Evolutionary conservation across 106 monocot genomes (phyloP).

Genomic region (Acanthochlamys bracteata): DNA sequence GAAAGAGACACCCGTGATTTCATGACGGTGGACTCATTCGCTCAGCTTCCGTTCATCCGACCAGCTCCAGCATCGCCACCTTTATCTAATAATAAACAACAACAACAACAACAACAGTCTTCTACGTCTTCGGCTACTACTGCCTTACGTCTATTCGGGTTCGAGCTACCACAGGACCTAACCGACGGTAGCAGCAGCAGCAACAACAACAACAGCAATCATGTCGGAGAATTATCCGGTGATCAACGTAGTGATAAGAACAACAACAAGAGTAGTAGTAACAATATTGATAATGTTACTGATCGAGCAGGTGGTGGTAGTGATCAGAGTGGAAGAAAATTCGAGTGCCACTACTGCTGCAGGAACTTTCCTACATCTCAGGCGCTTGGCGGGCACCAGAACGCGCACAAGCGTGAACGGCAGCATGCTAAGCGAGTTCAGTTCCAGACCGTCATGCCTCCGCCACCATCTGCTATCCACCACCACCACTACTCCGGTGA

Average conservation of each 20-base stretch:
- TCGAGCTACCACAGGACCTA: constrained; percentile 24
- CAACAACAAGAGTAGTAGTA: neutral
- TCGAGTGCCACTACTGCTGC: constrained; percentile 97
- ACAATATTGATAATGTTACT: no score
- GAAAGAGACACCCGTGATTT: constrained; percentile 39
- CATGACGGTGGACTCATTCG: constrained; percentile 46
- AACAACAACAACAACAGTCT: no score
- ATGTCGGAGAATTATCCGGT: neutral
- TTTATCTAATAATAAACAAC: no score
- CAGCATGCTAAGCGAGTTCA: constrained; percentile 79
- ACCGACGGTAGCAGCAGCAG: neutral
- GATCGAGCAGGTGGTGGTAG: neutral
- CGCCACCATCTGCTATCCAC: constrained; percentile 9
- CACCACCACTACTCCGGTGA: constrained; percentile 22
- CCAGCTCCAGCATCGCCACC: constrained; percentile 10
- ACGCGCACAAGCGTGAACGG: constrained; percentile 76
- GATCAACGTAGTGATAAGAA: neutral
- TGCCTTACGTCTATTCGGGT: constrained; percentile 39
- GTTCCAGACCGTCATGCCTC: constrained; percentile 59
- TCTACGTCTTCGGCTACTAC: neutral
- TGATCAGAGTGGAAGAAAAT: constrained; percentile 29
- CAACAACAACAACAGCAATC: neutral
- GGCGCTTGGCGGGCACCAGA: constrained; percentile 85
- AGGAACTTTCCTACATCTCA: constrained; percentile 94
- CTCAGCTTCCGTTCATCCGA: constrained; percentile 45